Percentiles rank a stretch among this genome's conserved stretches.
These are phyloP conservation scores for Rhodotorula sp. DNA, from an alignment of 1,284 basidiomycete genomes.

Conservation along the genomic window DNA sequence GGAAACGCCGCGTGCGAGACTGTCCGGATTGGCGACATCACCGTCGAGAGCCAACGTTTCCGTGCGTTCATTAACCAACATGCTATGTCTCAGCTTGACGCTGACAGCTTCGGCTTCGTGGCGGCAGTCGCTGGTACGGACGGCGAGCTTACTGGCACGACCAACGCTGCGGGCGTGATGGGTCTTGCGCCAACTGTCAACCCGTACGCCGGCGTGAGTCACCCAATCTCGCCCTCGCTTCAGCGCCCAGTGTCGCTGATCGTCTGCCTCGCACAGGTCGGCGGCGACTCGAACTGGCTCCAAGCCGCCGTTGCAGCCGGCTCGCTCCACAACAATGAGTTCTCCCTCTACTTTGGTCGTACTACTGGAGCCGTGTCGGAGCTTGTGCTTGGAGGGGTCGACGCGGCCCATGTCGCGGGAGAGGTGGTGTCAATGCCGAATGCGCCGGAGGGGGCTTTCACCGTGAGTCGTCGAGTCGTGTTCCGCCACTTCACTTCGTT, in stretches of 20 bases:
- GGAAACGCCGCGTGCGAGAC: no score
- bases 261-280: not conserved
- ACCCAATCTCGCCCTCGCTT: not conserved
- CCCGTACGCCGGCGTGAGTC: not conserved
- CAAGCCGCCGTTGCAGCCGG: not conserved
- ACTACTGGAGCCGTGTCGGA: not conserved
- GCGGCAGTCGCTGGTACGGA: not conserved
- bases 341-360: not conserved
- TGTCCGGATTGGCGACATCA: no score
- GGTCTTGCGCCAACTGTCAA: not conserved
- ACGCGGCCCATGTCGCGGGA: not conserved
- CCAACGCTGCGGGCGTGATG: not conserved
- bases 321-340: not conserved
- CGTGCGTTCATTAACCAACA: no score
- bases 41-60: no score
- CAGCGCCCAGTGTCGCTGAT: no score
- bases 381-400: not conserved
- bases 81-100: no score
- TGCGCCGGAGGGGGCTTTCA: no score
- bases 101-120: no score
- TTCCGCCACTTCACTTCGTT: no score
- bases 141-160: not conserved
- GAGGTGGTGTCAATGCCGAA: no score
- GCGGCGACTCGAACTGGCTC: not conserved
- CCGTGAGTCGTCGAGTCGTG: no score